These are phyloP conservation scores for Podospora pseudoanserina DNA, from an alignment of 495 filamentous ascomycete species.

Conservation along the genomic window DNA sequence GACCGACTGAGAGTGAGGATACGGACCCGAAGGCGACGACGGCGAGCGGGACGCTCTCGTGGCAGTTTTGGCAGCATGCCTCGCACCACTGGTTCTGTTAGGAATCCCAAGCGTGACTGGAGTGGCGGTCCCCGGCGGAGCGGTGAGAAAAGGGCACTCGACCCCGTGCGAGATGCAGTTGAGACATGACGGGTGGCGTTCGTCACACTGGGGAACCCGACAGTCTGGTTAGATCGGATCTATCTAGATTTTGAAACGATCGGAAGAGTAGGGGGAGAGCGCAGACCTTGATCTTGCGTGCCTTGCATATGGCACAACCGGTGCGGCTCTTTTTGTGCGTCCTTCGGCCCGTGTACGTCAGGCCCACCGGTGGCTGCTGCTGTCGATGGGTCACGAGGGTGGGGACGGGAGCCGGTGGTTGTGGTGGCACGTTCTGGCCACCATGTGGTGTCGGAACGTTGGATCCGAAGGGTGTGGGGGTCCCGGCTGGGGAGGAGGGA, in stretches of 20 bases:
- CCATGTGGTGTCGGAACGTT: not conserved
- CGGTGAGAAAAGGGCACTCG: conserved; percentile 35
- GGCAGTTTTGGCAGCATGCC: not conserved
- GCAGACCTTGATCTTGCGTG: conserved; percentile 41
- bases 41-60: not conserved
- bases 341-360: conserved; percentile 12
- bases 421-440: not conserved
- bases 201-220: conserved; percentile 36
- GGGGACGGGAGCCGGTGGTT: not conserved
- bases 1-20: not conserved
- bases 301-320: conserved; percentile 40
- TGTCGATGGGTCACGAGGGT: not conserved
- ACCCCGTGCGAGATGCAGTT: conserved; percentile 44
- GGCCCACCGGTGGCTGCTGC: not conserved
- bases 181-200: conserved; percentile 40
- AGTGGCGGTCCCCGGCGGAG: not conserved
- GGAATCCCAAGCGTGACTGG: not conserved
- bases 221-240: not conserved
- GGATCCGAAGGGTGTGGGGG: conserved; percentile 5
- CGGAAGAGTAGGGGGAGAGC: not conserved
- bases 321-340: conserved; percentile 41
- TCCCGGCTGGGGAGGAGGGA: not conserved
- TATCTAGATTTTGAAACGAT: not conserved
- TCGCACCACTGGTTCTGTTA: not conserved
- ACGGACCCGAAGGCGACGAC: not conserved